Percentiles rank a stretch among this genome's conserved stretches.
Conservation (phyloP, 768 basidiomycete genomes). For the Trametes coccinea region DNA sequence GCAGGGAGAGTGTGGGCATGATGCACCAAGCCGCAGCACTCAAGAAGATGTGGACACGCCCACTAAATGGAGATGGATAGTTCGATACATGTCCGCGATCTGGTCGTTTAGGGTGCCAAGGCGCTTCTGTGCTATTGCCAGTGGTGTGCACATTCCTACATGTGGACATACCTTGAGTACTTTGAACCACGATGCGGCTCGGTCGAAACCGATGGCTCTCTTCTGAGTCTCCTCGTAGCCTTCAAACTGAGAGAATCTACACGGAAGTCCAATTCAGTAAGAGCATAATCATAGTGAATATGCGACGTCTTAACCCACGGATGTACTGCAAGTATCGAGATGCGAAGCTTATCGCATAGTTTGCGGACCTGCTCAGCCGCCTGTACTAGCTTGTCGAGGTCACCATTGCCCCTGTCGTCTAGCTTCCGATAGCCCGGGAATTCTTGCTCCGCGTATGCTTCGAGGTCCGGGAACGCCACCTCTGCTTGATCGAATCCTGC, state of each 20-base stretch:
- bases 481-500: constrained; percentile 31
- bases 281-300: too few relatives aligned
- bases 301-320: constrained; percentile 26
- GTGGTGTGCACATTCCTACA: too few relatives aligned
- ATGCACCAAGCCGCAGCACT: too few relatives aligned
- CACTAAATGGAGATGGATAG: too few relatives aligned
- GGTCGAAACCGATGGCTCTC: constrained; percentile 18
- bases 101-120: too few relatives aligned
- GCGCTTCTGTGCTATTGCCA: too few relatives aligned
- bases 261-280: too few relatives aligned
- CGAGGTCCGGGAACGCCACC: constrained; percentile 33
- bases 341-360: constrained; percentile 26
- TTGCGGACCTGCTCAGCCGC: constrained; percentile 22
- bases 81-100: too few relatives aligned
- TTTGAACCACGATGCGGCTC: constrained; percentile 31
- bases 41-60: too few relatives aligned
- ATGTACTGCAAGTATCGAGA: constrained; percentile 30
- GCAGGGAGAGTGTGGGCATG: too few relatives aligned
- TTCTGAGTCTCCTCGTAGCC: constrained; percentile 28
- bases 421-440: constrained; percentile 26
- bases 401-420: constrained; percentile 26
- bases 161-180: constrained; percentile 24
- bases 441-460: constrained; percentile 26
- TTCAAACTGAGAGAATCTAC: constrained; percentile 31
- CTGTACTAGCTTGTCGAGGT: constrained; percentile 26